Evolutionary conservation across 2,329 filamentous ascomycete species (phyloP).

Genomic region (Ophiobolus disseminans): DNA sequence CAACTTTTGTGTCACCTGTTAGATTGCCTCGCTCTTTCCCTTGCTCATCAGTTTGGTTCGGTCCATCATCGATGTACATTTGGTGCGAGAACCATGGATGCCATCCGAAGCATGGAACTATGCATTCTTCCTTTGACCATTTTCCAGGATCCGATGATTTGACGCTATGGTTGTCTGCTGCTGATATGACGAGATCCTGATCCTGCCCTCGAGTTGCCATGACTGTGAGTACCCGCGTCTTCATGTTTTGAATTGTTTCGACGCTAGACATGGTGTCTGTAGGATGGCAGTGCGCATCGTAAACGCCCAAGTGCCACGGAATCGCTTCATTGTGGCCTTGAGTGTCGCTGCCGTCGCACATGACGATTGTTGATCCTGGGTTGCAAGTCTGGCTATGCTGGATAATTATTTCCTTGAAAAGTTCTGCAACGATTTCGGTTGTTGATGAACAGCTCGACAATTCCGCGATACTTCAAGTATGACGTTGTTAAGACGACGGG

Average conservation of each 20-base stretch:
- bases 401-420: too few relatives aligned
- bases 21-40: constrained; percentile 52
- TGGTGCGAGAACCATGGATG: constrained; percentile 87
- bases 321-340: constrained; percentile 45
- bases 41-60: constrained; percentile 3
- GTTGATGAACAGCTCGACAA: too few relatives aligned
- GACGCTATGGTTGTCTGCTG: constrained; percentile 65
- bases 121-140: constrained; percentile 49
- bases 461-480: too few relatives aligned
- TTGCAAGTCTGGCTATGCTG: too few relatives aligned
- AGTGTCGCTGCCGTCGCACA: neutral
- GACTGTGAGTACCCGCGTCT: constrained; percentile 69
- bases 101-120: constrained; percentile 82
- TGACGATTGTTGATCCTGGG: neutral
- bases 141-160: constrained; percentile 32
- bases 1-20: constrained; percentile 54
- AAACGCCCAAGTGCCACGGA: constrained; percentile 75
- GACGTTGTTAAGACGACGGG: too few relatives aligned
- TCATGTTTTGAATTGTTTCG: constrained; percentile 67
- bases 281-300: constrained; percentile 84
- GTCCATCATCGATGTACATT: constrained; percentile 63
- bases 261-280: constrained; percentile 76
- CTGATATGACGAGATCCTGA: constrained; percentile 72
- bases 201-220: constrained; percentile 82
- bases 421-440: too few relatives aligned